Percentiles rank a stretch among this genome's conserved stretches.
These are phyloP conservation scores for Ophiostoma australiae DNA, from an alignment of 2,329 filamentous ascomycete species.

Conservation along the genomic window DNA sequence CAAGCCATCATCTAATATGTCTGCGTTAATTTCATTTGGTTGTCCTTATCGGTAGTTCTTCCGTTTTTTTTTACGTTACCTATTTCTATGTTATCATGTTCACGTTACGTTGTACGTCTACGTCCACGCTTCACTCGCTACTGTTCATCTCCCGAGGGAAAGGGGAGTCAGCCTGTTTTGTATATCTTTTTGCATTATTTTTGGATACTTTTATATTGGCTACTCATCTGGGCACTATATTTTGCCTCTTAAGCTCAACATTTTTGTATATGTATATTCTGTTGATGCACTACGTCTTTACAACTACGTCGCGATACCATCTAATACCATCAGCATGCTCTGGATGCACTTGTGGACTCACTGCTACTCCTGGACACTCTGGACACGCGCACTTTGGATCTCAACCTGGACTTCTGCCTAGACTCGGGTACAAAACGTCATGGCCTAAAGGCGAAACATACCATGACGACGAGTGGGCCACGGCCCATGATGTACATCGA, in stretches of 20 bases:
- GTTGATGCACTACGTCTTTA: background rate
- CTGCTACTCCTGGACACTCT: background rate
- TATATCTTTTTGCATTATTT: background rate
- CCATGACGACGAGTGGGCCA: constrained; percentile 13
- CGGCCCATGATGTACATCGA: constrained; percentile 10
- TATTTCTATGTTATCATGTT: constrained; percentile 1
- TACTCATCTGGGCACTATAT: background rate
- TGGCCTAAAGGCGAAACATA: background rate
- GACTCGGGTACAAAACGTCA: background rate
- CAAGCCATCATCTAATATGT: constrained; percentile 7
- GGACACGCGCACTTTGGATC: background rate
- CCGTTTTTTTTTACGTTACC: background rate
- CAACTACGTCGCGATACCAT: background rate
- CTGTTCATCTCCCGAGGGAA: background rate
- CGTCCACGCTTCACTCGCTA: constrained; percentile 2
- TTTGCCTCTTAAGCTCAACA: background rate
- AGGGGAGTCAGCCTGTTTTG: background rate
- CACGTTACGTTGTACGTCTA: constrained; percentile 14
- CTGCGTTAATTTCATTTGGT: background rate
- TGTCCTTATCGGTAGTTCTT: background rate
- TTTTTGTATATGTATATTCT: constrained; percentile 10
- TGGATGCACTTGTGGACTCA: background rate
- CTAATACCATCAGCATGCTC: constrained; percentile 9
- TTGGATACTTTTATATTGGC: background rate
- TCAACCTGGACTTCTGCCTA: background rate